Percentiles rank a stretch among this genome's conserved stretches.
Conservation (phyloP, 495 filamentous ascomycete genomes). For the Glutinoglossum americanum region DNA sequence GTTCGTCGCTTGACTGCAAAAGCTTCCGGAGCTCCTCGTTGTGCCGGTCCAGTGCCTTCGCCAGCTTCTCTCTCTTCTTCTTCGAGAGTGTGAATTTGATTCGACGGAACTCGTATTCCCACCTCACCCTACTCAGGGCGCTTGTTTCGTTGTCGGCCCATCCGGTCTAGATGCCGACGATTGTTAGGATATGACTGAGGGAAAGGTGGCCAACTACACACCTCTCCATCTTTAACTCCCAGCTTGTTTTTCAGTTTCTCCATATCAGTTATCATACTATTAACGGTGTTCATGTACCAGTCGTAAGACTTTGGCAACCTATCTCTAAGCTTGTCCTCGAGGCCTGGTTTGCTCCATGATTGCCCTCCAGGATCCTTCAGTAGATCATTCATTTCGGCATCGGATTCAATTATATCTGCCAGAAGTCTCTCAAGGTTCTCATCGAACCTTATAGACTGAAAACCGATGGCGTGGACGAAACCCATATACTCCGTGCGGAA, state of each 20-base stretch:
- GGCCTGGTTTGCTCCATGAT: background rate
- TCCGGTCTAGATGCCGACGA: too few species aligned
- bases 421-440: conserved; percentile 9
- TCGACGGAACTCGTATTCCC: background rate
- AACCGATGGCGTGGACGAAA: conserved; percentile 10
- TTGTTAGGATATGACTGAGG: too few species aligned
- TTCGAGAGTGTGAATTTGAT: background rate
- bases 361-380: background rate
- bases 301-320: background rate
- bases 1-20: background rate
- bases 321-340: background rate
- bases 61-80: background rate
- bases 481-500: conserved; percentile 9
- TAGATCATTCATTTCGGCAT: background rate
- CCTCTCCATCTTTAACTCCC: background rate
- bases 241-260: background rate
- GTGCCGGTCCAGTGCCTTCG: background rate
- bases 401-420: background rate
- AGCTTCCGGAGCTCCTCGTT: background rate
- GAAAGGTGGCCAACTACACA: too few species aligned
- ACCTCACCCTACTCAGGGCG: too few species aligned
- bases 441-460: conserved; percentile 8
- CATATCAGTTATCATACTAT: background rate
- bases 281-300: background rate
- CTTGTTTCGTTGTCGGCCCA: background rate